Base-by-base conservation (phyloP, 164 flowering plant genomes). In the Paratinospora sagittata region DNA sequence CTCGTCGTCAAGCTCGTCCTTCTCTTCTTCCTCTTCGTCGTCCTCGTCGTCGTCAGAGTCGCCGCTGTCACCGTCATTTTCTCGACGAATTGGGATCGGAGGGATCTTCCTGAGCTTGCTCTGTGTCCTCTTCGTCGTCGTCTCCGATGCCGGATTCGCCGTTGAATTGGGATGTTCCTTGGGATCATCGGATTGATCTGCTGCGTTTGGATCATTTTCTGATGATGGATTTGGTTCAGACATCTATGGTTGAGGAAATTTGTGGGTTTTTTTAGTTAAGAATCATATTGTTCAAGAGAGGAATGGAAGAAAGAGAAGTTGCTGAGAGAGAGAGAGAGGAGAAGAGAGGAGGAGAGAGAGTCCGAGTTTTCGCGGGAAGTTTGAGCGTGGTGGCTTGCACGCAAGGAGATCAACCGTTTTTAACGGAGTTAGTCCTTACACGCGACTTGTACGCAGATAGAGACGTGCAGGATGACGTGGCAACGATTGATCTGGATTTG, bases 21-120 rank as follows among this genome's bases (percentile, higher is more conserved):
- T 71, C 1, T 33, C 69, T n/a, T 26, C 45, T 17, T 70, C 74
- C 21, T 69, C 75, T 1, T 69, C 77, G 52, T n/a, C 71, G n/a
- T 34, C 68, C 17, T 39, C 77, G 10, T 57, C 72, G 27, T 65
- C 77, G 14, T 19, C 27, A 2, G 26, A 45, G 21, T 19, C 47
- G 36, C 10, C 66, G 34, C 12, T 33, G 3, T 14, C 34, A 0
- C 58, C 41, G 6, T 8, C 47, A 34, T 47, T 61, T 37, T 11
- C 23, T 8, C 83, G 81, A n/a, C 86, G 86, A 7, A 62, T 36
- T 0, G 91, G 88, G 58, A 92, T 88, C 27, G 81, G 91, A 21
- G 91, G 91, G 43, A 89, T 87, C 73, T 92, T 92, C 65, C 84
- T 76, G 33, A 88, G 88, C 81, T 84, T 86, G 67, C 73, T 17